These are phyloP conservation scores for Suillus fuscotomentosus DNA, from an alignment of 768 basidiomycete genomes.

Conservation along the genomic window DNA sequence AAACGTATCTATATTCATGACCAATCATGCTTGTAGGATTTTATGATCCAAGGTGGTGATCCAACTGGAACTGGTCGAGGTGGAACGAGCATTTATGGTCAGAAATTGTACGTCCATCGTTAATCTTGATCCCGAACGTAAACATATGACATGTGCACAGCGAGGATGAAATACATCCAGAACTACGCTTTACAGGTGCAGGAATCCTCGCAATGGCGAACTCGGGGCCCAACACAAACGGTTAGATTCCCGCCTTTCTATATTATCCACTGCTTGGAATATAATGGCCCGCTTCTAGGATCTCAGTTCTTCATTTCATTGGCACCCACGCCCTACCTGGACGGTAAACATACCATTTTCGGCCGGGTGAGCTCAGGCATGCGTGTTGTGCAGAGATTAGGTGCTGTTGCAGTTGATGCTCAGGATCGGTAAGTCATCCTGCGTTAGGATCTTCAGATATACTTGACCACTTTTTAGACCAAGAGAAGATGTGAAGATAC, in stretches of 20 bases:
- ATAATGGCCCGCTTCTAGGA: constrained; percentile 46
- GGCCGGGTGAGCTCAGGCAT: constrained; percentile 91
- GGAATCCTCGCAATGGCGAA: constrained; percentile 98
- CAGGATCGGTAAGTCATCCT: constrained; percentile 73
- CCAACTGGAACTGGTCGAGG: constrained; percentile 95
- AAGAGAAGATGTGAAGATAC: constrained; percentile 84
- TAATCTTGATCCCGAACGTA: background rate
- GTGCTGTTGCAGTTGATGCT: constrained; percentile 84
- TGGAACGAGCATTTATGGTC: constrained; percentile 85
- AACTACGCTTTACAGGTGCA: constrained; percentile 91
- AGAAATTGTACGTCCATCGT: constrained; percentile 67
- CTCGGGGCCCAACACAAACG: constrained; percentile 91
- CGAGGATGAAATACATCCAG: constrained; percentile 89
- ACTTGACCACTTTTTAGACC: constrained; percentile 34
- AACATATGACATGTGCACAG: constrained; percentile 34
- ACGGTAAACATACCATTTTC: constrained; percentile 86
- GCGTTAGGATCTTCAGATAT: background rate
- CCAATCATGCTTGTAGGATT: constrained; percentile 55
- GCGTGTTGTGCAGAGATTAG: constrained; percentile 88
- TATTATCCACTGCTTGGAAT: background rate
- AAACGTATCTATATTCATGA: background rate
- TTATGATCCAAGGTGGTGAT: constrained; percentile 96
- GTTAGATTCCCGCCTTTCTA: constrained; percentile 37
- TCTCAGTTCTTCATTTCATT: constrained; percentile 95
- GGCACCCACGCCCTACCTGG: constrained; percentile 78